Percentiles rank a stretch among this genome's conserved stretches.
Evolutionary conservation across 768 basidiomycete genomes (phyloP).

Genomic region (Suillus plorans): DNA sequence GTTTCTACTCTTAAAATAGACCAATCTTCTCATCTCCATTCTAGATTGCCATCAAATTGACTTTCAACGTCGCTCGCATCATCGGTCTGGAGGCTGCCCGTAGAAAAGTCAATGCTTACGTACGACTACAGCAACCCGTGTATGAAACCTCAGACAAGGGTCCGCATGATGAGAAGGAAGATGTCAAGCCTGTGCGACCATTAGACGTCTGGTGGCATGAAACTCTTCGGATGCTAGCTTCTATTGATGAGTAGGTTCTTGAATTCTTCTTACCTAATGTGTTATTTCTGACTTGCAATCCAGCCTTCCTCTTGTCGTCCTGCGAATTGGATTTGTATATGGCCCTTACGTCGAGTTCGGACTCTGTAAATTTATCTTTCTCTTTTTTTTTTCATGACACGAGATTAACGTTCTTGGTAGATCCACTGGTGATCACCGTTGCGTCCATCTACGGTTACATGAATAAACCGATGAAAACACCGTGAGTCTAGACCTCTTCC

Average conservation of each 20-base stretch:
- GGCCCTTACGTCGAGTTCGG: constrained; percentile 80
- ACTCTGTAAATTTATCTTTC: constrained; percentile 41
- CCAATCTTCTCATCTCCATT: constrained; percentile 9
- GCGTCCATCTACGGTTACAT: constrained; percentile 80
- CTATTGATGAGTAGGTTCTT: constrained; percentile 62
- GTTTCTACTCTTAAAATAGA: neutral
- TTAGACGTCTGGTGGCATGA: constrained; percentile 91
- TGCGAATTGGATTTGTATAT: constrained; percentile 75
- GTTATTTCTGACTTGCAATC: constrained; percentile 14
- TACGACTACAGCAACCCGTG: constrained; percentile 75
- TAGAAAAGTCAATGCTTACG: constrained; percentile 75
- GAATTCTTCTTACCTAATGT: neutral
- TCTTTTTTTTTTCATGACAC: constrained; percentile 11
- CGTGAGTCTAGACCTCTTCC: constrained; percentile 42
- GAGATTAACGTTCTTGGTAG: constrained; percentile 35
- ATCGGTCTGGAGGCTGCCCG: constrained; percentile 79
- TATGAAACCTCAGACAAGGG: constrained; percentile 74
- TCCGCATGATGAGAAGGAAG: constrained; percentile 67
- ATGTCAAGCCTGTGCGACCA: constrained; percentile 66
- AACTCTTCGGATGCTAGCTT: constrained; percentile 69
- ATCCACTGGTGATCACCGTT: constrained; percentile 69
- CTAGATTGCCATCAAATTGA: constrained; percentile 78
- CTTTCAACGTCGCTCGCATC: constrained; percentile 64
- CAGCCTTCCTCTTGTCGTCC: constrained; percentile 78
- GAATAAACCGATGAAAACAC: constrained; percentile 81